Evolutionary conservation across 371 early-diverging fungal genomes (phyloP), one percentile per base, ranked within the genome.

Genomic region (Synchytrium microbalum): DNA sequence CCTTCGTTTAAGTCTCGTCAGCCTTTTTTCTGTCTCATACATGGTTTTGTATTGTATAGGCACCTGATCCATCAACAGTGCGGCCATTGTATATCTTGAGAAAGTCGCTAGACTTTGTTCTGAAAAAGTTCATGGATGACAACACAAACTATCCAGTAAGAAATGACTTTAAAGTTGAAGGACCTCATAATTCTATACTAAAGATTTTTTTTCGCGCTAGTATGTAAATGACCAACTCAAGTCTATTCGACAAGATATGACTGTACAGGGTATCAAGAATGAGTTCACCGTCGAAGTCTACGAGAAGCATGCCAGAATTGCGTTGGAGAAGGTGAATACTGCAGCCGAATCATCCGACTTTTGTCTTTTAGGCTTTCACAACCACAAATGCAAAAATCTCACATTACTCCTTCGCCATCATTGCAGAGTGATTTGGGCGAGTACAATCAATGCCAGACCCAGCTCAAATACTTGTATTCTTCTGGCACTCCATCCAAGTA

Each of bases 191-290:
- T n/a, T n/a, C n/a, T n/a, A n/a, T n/a, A n/a, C n/a, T n/a, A n/a
- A n/a, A n/a, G n/a, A n/a, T n/a, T n/a, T n/a, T n/a, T n/a, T n/a
- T n/a, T n/a, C n/a, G n/a, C n/a, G n/a, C n/a, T 78, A 89, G 5
- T 96, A 91, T 69, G 89, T 95, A 26, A 93, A 94, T 75, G 92
- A 95, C 70, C 98, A 97, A 71, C 86, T 96, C 71, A 96, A 96
- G 76, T 88, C 91, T 30, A 67, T 97, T 67, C 87, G 98, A 32
- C 98, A 97, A 70, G 98, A 97, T 76, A 75, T 97, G 61, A 93
- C 92, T 27, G 96, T 96, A 28, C 97, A 97, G 84, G 80, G 88
- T 54, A 92, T 97, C 57, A 84, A 88, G 64, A 89, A 88, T 68
- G 88, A 85, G 23, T 94, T 97, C 69, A 91, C 96, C n/a, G 92